Evolutionary conservation across 1,284 basidiomycete species (phyloP).

Genomic region (Ustilago tritici): DNA sequence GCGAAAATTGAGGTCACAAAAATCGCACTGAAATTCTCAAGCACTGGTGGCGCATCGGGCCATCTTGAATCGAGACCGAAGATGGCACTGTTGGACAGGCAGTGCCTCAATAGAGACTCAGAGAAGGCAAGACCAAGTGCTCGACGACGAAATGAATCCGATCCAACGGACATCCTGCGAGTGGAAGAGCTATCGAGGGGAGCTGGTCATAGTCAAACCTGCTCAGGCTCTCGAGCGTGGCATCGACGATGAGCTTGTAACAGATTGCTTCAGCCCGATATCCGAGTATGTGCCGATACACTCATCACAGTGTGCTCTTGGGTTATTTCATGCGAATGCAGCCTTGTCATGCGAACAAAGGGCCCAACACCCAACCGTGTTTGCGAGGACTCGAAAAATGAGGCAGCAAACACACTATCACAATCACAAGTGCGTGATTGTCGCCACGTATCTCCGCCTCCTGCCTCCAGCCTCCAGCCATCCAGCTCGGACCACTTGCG

Average conservation of each 20-base stretch:
- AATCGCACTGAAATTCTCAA: neutral
- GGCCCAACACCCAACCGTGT: neutral
- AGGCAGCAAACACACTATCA: slow-evolving; percentile 2
- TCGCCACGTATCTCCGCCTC: slow-evolving; percentile 13
- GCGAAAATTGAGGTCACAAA: neutral
- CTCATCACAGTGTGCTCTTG: neutral
- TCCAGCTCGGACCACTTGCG: slow-evolving; percentile 10
- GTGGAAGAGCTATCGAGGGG: too few relatives aligned
- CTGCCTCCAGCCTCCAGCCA: too few relatives aligned
- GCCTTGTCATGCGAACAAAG: neutral
- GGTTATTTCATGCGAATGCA: neutral
- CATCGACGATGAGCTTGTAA: slow-evolving; percentile 2
- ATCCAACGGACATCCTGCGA: too few relatives aligned
- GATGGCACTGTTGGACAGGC: neutral
- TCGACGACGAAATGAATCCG: neutral
- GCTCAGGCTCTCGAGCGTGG: neutral
- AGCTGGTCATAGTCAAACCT: neutral
- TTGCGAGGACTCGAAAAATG: neutral
- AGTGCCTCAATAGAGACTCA: too few relatives aligned
- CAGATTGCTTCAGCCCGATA: slow-evolving; percentile 1
- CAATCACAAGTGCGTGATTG: slow-evolving; percentile 1
- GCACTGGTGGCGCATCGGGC: too few relatives aligned
- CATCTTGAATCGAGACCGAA: neutral
- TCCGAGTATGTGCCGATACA: neutral
- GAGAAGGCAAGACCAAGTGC: neutral